phyloP scores from a whole-genome alignment of 2,329 filamentous ascomycete species.

The Aureobasidium vineae region DNA sequence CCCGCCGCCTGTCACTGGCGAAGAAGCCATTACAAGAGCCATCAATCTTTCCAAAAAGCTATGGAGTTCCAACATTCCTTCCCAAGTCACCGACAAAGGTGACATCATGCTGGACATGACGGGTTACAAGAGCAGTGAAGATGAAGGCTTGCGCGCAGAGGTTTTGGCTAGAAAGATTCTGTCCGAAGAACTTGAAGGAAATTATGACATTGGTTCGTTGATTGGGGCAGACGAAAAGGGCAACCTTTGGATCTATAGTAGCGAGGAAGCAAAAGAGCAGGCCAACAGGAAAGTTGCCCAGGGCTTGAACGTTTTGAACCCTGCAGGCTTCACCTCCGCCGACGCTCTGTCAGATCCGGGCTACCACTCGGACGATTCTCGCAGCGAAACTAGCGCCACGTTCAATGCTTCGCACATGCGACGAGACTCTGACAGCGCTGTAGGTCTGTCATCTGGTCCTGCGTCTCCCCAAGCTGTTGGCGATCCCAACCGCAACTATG shows the following conservation, averaged over 20 bases:
- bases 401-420: slow-evolving; percentile 55
- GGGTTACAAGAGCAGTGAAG: slow-evolving; percentile 90
- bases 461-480: slow-evolving; percentile 52
- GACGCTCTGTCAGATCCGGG: slow-evolving; percentile 90
- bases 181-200: slow-evolving; percentile 87
- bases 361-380: slow-evolving; percentile 83
- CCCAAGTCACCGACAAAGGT: slow-evolving; percentile 84
- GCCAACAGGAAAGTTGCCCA: slow-evolving; percentile 62
- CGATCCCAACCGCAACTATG: slow-evolving; percentile 82
- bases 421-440: slow-evolving; percentile 68
- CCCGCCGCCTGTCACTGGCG: slow-evolving; percentile 67
- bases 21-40: slow-evolving; percentile 79
- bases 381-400: slow-evolving; percentile 47
- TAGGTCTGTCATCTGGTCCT: slow-evolving; percentile 62
- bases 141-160: slow-evolving; percentile 87
- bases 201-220: slow-evolving; percentile 92
- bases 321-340: slow-evolving; percentile 57
- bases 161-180: slow-evolving; percentile 91
- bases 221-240: slow-evolving; percentile 95
- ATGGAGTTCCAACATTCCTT: slow-evolving; percentile 86
- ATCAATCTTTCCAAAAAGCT: slow-evolving; percentile 82
- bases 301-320: slow-evolving; percentile 46
- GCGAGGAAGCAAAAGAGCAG: slow-evolving; percentile 89
- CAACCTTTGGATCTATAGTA: slow-evolving; percentile 99
- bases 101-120: slow-evolving; percentile 99